phyloP scores from a whole-genome alignment of 2,329 filamentous ascomycete genomes.

The Talaromyces sp. region DNA sequence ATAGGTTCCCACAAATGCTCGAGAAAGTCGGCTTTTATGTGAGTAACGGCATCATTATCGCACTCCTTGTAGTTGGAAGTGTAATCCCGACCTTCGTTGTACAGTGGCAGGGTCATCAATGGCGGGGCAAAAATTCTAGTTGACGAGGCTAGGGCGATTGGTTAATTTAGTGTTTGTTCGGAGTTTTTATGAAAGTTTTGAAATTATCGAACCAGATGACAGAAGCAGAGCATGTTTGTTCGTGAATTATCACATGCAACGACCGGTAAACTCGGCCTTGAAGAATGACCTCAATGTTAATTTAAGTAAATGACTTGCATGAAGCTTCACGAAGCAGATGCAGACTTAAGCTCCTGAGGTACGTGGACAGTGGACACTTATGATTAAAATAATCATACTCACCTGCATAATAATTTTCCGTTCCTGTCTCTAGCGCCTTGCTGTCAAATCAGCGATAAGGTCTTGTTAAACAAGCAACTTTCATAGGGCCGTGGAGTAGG shows the following conservation, averaged over 20 bases:
- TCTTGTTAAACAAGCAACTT: neutral
- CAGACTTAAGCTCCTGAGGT: neutral
- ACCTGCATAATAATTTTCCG: neutral
- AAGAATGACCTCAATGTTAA: neutral
- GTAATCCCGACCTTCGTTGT: slow-evolving; percentile 28
- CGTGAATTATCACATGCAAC: neutral
- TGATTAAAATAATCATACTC: neutral
- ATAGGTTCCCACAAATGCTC: slow-evolving; percentile 30
- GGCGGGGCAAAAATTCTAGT: neutral
- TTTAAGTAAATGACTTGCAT: neutral
- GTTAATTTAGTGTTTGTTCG: neutral
- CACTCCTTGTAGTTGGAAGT: slow-evolving; percentile 29
- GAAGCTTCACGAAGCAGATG: neutral
- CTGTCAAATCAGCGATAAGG: neutral
- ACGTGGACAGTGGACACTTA: neutral
- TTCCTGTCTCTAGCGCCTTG: neutral
- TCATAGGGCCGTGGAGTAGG: neutral
- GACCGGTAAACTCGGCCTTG: no score
- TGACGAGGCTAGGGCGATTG: neutral
- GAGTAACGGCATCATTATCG: slow-evolving; percentile 28
- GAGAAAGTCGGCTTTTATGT: slow-evolving; percentile 29
- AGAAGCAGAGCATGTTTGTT: neutral
- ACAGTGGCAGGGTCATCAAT: slow-evolving; percentile 18
- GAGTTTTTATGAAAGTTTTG: neutral
- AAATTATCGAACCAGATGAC: neutral